Evolutionary conservation across 495 filamentous ascomycete genomes (phyloP), one percentile per base, ranked within the genome.

Genomic region (Aspergillus leporis): DNA sequence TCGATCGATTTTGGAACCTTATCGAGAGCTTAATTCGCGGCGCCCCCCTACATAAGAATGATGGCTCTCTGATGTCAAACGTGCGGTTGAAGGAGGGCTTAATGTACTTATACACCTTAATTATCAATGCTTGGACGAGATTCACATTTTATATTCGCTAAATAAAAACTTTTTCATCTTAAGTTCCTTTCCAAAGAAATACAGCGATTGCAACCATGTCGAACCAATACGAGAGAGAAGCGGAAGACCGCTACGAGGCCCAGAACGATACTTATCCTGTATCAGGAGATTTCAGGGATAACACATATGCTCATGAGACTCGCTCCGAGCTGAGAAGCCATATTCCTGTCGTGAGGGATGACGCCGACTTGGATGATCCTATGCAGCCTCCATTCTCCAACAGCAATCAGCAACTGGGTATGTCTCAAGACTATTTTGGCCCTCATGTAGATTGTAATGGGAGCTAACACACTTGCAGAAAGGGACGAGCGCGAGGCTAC

Each of bases 241-340:
- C 61, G 25, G 71, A 74, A 45, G 71, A 71, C 53, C 1, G 1
- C 43, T 71, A 70, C 61, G 69, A 74, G 56, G 50, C 31, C 12
- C 55, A 67, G 40, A 71, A 66, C 43, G 71, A 74, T 53, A 0
- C 51, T 13, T 64, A 65, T 1, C 69, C 67, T 14, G 57, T 71
- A 13, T 54, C 65, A 5, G 61, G 61, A 14, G 12, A 53, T 18
- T 53, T 58, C 43, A 14, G 40, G 12, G 71, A 71, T 48, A 51
- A 61, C 45, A 55, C 61, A 0, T 70, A 70, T 53, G 53, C 56
- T 16, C 25, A 56, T 31, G 64, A 69, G 43, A 59, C 64, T 19
- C 40, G 51, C 21, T 31, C 38, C 10, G 48, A 58, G 4, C n/a
- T 53, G 9, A 53, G 51, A 25, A 32, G 41, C 8, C 48, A 65